Evolutionary conservation across 345 rosid species (phyloP).

Genomic region (Rhodamnia argentea): DNA sequence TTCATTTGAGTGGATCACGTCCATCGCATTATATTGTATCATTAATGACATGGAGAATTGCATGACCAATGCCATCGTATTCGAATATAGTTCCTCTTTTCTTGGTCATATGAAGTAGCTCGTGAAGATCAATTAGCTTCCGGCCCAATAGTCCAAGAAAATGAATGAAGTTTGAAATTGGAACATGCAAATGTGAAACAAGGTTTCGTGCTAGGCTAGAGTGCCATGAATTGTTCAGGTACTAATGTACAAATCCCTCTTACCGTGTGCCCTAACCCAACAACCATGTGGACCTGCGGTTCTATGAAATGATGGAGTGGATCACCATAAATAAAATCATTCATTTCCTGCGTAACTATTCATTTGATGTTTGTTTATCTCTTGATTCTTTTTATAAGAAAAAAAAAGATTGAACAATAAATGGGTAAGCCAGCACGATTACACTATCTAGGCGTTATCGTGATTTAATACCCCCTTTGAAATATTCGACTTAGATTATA

Average conservation of each 20-base stretch:
- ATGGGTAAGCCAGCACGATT: neutral
- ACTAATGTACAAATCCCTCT: neutral
- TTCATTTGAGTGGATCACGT: neutral
- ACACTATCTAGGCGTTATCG: neutral
- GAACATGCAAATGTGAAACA: neutral
- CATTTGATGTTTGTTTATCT: neutral
- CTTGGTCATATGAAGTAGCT: too few relatives aligned
- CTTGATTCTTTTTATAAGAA: neutral
- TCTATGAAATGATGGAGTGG: neutral
- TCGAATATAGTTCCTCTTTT: too few relatives aligned
- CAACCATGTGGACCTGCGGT: neutral
- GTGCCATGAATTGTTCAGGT: neutral
- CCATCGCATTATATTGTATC: neutral
- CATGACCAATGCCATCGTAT: neutral
- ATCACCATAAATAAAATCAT: neutral
- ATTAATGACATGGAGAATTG: neutral
- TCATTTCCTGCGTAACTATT: neutral
- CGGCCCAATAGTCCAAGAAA: too few relatives aligned
- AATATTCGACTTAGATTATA: neutral
- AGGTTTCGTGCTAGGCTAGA: too few relatives aligned
- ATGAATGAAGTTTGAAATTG: neutral
- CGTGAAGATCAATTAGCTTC: too few relatives aligned
- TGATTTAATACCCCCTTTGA: neutral
- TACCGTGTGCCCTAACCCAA: neutral
- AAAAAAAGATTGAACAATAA: neutral